Evolutionary conservation across 2,329 filamentous ascomycete species (phyloP).

Genomic region (Verticillium albo-atrum): DNA sequence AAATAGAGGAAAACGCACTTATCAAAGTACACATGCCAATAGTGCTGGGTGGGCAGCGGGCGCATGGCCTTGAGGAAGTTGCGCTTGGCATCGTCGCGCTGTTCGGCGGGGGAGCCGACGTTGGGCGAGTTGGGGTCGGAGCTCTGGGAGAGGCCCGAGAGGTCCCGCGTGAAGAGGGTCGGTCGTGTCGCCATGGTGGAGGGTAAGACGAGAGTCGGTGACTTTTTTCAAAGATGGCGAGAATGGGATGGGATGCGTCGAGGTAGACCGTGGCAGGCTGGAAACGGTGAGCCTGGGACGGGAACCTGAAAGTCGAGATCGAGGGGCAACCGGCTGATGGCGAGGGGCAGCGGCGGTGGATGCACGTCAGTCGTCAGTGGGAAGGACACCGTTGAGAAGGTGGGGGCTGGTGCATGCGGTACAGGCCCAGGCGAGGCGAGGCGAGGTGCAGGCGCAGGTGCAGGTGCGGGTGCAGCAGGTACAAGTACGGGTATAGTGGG

Average conservation of each 20-base stretch:
- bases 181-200: constrained; percentile 52
- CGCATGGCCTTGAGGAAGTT: constrained; percentile 74
- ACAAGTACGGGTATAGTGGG: neutral
- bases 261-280: too few species aligned
- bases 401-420: neutral
- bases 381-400: neutral
- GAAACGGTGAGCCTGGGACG: neutral
- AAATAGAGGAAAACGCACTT: constrained; percentile 30
- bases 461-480: neutral
- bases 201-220: constrained; percentile 2
- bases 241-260: too few species aligned
- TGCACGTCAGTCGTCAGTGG: neutral
- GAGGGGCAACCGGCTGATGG: neutral
- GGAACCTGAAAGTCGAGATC: neutral
- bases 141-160: constrained; percentile 58
- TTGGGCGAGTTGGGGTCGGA: constrained; percentile 48
- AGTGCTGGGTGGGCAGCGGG: constrained; percentile 72
- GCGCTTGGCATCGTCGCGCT: constrained; percentile 75
- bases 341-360: neutral
- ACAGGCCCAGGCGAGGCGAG: neutral
- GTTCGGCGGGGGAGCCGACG: constrained; percentile 64
- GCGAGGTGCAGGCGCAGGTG: neutral
- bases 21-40: constrained; percentile 71
- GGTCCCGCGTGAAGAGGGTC: constrained; percentile 56
- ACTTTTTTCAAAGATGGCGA: too few species aligned